Conservation (phyloP, 805 yeast species). For the Pichia eremophila region DNA sequence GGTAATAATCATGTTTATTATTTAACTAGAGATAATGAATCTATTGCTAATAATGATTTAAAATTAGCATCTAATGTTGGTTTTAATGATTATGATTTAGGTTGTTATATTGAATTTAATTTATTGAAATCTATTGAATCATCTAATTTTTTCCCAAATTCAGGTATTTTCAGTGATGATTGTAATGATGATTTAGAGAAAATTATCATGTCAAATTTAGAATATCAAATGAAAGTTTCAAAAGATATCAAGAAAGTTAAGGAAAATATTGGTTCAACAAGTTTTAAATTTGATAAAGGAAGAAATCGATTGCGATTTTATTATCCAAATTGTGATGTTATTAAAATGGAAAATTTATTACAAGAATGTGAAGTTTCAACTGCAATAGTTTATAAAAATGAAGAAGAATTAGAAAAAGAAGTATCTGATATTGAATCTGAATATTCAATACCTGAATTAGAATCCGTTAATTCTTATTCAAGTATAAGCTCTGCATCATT, state of each 20-base stretch:
- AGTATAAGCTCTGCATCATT: not conserved
- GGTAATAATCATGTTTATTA: not conserved
- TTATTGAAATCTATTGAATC: constrained; percentile 21
- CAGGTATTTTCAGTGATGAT: constrained; percentile 19
- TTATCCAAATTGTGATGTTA: constrained; percentile 66
- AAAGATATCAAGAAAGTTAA: constrained; percentile 16
- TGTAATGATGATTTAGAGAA: not conserved
- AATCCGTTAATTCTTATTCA: not conserved
- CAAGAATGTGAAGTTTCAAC: constrained; percentile 49
- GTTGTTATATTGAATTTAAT: constrained; percentile 51
- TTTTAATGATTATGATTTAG: constrained; percentile 14
- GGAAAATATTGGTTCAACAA: constrained; percentile 29
- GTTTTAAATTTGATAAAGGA: constrained; percentile 29
- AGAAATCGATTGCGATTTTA: constrained; percentile 29
- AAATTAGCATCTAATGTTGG: constrained; percentile 27
- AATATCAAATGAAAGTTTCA: not conserved
- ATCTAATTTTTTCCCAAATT: constrained; percentile 11
- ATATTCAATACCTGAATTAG: constrained; percentile 8
- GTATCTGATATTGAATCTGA: constrained; percentile 21
- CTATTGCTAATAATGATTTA: constrained; percentile 25
- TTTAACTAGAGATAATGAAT: constrained; percentile 13
- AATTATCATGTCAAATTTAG: not conserved
- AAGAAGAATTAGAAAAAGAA: constrained; percentile 29
- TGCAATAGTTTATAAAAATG: constrained; percentile 9
- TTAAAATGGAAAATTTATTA: constrained; percentile 46